Evolutionary conservation across 2,329 filamentous ascomycete species (phyloP).

Genomic region (Talaromyces sp.): DNA sequence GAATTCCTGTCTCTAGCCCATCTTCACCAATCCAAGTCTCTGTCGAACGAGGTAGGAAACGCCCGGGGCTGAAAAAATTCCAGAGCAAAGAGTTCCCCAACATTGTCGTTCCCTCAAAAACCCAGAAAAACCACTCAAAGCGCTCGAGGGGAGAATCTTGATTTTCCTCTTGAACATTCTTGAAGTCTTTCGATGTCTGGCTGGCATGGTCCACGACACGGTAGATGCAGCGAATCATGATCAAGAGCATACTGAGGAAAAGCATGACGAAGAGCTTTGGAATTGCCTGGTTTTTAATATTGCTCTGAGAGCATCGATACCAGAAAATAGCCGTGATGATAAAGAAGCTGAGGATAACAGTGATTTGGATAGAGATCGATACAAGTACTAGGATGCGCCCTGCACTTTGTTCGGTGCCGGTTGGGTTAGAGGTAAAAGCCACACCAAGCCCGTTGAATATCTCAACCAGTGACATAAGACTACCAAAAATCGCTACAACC

Average conservation of each 20-base stretch:
- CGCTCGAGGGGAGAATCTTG: slow-evolving; percentile 53
- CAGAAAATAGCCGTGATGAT: slow-evolving; percentile 19
- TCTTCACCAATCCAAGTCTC: slow-evolving; percentile 4
- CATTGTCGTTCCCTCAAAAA: slow-evolving; percentile 61
- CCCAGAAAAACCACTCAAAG: slow-evolving; percentile 63
- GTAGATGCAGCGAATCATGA: slow-evolving; percentile 57
- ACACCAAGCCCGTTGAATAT: slow-evolving; percentile 20
- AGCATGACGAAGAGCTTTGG: slow-evolving; percentile 50
- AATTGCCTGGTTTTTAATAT: slow-evolving; percentile 31
- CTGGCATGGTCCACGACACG: slow-evolving; percentile 61
- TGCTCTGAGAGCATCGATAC: slow-evolving; percentile 10
- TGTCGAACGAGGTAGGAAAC: slow-evolving; percentile 49
- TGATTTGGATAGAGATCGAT: slow-evolving; percentile 40
- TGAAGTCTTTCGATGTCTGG: slow-evolving; percentile 44
- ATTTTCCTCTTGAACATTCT: slow-evolving; percentile 24
- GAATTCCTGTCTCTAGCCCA: neutral
- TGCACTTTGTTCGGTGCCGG: slow-evolving; percentile 50
- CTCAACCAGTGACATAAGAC: slow-evolving; percentile 53
- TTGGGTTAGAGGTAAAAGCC: slow-evolving; percentile 51
- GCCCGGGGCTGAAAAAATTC: slow-evolving; percentile 56
- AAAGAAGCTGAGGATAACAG: slow-evolving; percentile 22
- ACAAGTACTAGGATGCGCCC: slow-evolving; percentile 55
- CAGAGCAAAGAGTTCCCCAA: slow-evolving; percentile 54
- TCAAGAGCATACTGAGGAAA: slow-evolving; percentile 54
- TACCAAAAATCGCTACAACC: slow-evolving; percentile 52